phyloP scores from a whole-genome alignment of 2,329 filamentous ascomycete species.

The Diaporthe caulivora region DNA sequence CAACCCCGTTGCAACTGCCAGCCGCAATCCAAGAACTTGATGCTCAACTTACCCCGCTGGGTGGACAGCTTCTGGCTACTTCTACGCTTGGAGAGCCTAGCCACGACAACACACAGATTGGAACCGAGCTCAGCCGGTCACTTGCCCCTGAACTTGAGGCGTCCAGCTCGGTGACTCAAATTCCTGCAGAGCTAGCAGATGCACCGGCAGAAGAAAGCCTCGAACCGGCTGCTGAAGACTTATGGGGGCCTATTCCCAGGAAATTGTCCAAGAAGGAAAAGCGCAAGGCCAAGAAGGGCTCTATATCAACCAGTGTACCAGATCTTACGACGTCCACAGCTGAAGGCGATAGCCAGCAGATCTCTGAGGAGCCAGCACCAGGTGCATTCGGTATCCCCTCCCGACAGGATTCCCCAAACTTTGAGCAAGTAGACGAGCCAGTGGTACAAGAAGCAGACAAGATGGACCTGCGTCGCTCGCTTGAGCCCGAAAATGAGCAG shows the following conservation, averaged over 20 bases:
- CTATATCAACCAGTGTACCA: slow-evolving; percentile 11
- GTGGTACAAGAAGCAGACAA: background rate
- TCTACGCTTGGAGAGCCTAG: slow-evolving; percentile 6
- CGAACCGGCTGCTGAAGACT: slow-evolving; percentile 40
- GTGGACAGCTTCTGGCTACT: background rate
- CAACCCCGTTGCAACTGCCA: slow-evolving; percentile 25
- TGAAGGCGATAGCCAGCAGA: background rate
- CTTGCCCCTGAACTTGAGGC: slow-evolving; percentile 24
- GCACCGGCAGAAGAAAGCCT: background rate
- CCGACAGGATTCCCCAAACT: background rate
- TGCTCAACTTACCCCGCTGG: background rate
- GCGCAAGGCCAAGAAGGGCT: slow-evolving; percentile 37
- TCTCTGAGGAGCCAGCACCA: background rate
- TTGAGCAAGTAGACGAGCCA: background rate
- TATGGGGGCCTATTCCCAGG: slow-evolving; percentile 40
- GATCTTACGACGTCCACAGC: background rate
- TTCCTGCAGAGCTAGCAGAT: background rate
- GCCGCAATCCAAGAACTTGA: background rate
- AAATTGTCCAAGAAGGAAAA: slow-evolving; percentile 49
- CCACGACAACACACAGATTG: slow-evolving; percentile 40
- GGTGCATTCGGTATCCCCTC: background rate
- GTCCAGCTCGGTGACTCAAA: slow-evolving; percentile 33
- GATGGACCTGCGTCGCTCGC: background rate
- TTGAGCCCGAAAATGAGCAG: background rate
- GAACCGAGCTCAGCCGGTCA: slow-evolving; percentile 29